phyloP scores from a whole-genome alignment of 176 grass and related monocot genomes.

The Calamus simplicifolius region DNA sequence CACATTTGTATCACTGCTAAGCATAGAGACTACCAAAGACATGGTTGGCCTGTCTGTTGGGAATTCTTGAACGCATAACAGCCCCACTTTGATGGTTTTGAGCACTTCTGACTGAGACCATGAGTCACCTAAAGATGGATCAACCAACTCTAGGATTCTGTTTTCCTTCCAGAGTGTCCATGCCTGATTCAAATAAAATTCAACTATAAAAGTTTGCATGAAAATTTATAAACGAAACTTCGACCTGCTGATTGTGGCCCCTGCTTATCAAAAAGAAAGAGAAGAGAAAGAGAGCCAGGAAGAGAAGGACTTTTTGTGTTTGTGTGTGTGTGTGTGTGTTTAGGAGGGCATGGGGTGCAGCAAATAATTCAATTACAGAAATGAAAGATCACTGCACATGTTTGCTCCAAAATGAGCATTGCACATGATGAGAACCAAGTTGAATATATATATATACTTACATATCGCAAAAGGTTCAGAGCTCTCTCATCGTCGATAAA shows the following conservation, averaged over 20 bases:
- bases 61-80: conserved; percentile 2
- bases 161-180: conserved; percentile 10
- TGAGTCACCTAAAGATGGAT: neutral
- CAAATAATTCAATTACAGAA: no score
- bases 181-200: neutral
- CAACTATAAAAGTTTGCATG: no score
- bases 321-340: no score
- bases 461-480: neutral
- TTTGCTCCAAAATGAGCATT: no score
- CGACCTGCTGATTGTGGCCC: no score
- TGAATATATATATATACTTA: neutral
- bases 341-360: no score
- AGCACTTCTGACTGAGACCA: neutral
- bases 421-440: neutral
- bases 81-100: conserved; percentile 2
- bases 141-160: neutral
- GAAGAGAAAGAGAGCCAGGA: no score
- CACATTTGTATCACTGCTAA: neutral
- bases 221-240: no score
- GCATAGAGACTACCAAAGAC: neutral
- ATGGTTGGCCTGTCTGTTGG: conserved; percentile 8
- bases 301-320: no score
- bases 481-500: neutral
- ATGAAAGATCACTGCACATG: no score
- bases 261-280: no score